Base-by-base conservation (phyloP, 202 grass and related monocot genomes). In the Digitaria exilis region DNA sequence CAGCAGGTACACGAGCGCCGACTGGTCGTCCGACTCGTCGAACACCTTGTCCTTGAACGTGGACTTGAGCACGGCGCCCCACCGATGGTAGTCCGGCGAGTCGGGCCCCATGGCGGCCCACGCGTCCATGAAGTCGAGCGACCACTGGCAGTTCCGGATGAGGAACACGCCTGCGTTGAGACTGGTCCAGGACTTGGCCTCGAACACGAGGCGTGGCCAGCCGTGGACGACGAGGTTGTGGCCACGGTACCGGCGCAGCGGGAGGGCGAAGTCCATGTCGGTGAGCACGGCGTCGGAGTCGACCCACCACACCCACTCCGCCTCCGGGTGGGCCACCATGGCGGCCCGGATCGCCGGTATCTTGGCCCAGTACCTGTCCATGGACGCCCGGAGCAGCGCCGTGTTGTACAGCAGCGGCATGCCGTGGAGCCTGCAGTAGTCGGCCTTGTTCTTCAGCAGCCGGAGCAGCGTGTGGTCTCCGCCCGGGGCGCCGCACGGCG, bases 241-340 rank as follows among this genome's bases (percentile, higher is more conserved):
- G 30, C 1, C 29, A 3, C 52, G 56, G 79, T 98, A 95, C 24
- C 87, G 89, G 10, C 6, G 5, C 2, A 95, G 85, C 11, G 89
- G 95, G 39, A 82, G 89, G 49, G 71, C 75, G 87, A 95, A 98
- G 82, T 95, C 90, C 95, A 98, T 98, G 88, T 98, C 95, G 12
- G 95, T 98, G 88, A 98, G 87, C 67, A 92, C 89, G 49, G 95
- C 95, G 81, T 98, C 95, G 13, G 95, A 98, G 84, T 98, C 95
- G 9, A 95, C 95, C 95, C 95, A 98, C 92, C 95, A 98, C 28
- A 98, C 77, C 90, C 92, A 98, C 58, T 98, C 95, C 15, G 88
- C 88, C 75, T 95, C 95, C 34, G 92, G 95, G 85, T 94, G 95
- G 17, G 95, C 95, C 11, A 95, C 60, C 92, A 97, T 97, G 79